These are phyloP conservation scores for Colletotrichum falcatum DNA, from an alignment of 2,329 filamentous ascomycete species.

Conservation along the genomic window DNA sequence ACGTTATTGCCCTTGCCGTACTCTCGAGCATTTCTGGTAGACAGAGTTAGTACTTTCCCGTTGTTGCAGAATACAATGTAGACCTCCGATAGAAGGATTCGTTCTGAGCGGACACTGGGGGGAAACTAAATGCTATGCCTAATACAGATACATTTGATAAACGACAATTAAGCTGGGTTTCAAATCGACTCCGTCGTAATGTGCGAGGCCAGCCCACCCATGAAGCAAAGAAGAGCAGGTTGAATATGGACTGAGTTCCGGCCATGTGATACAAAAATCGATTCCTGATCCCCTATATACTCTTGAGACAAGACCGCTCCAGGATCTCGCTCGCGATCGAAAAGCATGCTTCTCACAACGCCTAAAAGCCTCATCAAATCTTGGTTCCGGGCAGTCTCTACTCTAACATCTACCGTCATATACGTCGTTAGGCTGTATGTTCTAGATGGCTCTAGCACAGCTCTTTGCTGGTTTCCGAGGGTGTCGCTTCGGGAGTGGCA, in stretches of 20 bases:
- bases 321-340: slow-evolving; percentile 13
- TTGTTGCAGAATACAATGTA: too few relatives aligned
- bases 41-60: not conserved
- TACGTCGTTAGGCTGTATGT: slow-evolving; percentile 9
- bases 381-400: not conserved
- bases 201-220: slow-evolving; percentile 3
- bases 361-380: slow-evolving; percentile 5
- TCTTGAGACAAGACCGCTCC: not conserved
- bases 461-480: slow-evolving; percentile 47
- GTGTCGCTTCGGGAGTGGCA: slow-evolving; percentile 49
- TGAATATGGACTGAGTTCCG: not conserved
- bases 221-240: not conserved
- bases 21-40: slow-evolving; percentile 42
- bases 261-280: slow-evolving; percentile 4
- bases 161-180: not conserved
- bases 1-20: slow-evolving; percentile 51
- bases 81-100: too few relatives aligned
- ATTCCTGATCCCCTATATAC: not conserved
- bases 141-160: not conserved
- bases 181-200: not conserved
- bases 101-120: too few relatives aligned
- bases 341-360: not conserved
- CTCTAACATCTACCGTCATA: slow-evolving; percentile 19
- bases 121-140: too few relatives aligned
- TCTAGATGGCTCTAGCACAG: slow-evolving; percentile 28